Conservation (phyloP, 176 grass and related monocot species). For the Ensete ventricosum region DNA sequence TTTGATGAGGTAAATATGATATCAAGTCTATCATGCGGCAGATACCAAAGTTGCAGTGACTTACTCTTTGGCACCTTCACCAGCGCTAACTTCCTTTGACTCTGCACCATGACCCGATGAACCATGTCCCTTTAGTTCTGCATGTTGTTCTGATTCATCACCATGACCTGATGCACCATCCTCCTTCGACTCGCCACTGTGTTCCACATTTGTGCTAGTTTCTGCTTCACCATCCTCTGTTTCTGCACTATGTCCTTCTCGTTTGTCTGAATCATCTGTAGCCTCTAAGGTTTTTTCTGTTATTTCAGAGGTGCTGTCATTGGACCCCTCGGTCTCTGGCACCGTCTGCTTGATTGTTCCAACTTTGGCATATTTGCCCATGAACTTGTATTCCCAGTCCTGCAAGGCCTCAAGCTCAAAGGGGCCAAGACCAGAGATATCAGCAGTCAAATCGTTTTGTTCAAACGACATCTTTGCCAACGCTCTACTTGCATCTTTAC, state of each 20-base stretch:
- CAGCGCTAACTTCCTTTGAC: slow-evolving; percentile 21
- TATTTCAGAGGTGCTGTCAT: slow-evolving; percentile 21
- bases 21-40: no score
- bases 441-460: slow-evolving; percentile 51
- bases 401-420: slow-evolving; percentile 76
- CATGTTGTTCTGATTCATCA: slow-evolving; percentile 10
- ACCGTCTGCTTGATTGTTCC: slow-evolving; percentile 59
- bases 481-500: no score
- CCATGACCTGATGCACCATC: not conserved
- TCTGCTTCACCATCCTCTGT: not conserved
- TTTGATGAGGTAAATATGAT: no score
- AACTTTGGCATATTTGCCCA: slow-evolving; percentile 87
- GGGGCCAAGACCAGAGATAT: slow-evolving; percentile 65
- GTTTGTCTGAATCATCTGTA: not conserved
- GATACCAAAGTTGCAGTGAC: not conserved
- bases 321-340: slow-evolving; percentile 24
- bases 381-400: slow-evolving; percentile 96
- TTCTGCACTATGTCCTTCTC: not conserved
- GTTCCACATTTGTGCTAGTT: slow-evolving; percentile 15
- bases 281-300: slow-evolving; percentile 17
- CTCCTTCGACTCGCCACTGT: slow-evolving; percentile 5
- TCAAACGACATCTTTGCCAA: slow-evolving; percentile 67
- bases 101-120: not conserved
- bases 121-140: slow-evolving; percentile 11
- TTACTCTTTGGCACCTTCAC: slow-evolving; percentile 17